A percentile compares a stretch with the other conserved stretches of the same genome.
These are phyloP conservation scores for Leptomonas seymouri DNA, from an alignment of 208 protist species.

Conservation along the genomic window DNA sequence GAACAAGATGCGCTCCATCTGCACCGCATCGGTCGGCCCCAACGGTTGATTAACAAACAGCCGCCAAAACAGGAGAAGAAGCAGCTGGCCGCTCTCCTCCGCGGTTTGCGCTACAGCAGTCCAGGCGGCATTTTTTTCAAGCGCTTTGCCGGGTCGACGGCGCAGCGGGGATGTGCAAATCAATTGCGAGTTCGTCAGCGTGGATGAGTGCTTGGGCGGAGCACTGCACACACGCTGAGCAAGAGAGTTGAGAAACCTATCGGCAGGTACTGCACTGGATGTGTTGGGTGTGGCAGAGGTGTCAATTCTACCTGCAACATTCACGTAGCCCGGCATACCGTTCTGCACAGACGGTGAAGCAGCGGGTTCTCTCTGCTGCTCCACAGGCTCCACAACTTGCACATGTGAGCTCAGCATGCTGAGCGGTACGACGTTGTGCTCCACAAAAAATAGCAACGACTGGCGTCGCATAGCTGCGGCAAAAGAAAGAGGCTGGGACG, in stretches of 20 bases:
- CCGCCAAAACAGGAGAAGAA: conserved; percentile 13
- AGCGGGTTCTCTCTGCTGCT: background rate
- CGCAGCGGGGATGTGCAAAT: conserved; percentile 15
- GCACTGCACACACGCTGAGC: background rate
- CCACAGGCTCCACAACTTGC: background rate
- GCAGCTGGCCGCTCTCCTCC: conserved; percentile 16
- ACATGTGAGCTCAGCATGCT: conserved; percentile 21
- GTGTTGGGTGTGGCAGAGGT: background rate
- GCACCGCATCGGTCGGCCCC: background rate
- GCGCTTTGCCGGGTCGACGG: background rate
- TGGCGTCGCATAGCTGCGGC: conserved; percentile 41
- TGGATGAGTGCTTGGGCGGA: no score
- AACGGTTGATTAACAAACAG: conserved; percentile 14
- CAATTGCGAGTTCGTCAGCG: background rate
- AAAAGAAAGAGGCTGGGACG: conserved; percentile 12
- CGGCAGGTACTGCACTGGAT: background rate
- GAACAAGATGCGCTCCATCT: conserved; percentile 15
- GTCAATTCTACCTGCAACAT: background rate
- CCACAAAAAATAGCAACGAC: conserved; percentile 60
- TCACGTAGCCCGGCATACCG: background rate
- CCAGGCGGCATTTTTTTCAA: conserved; percentile 15
- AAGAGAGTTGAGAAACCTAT: background rate
- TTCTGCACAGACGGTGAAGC: background rate
- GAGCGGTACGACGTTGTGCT: conserved; percentile 38
- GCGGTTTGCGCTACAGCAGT: conserved; percentile 19